Evolutionary conservation across 108 stramenopile species (phyloP), one percentile per base, ranked within the genome.

Genomic region (Phaeodactylum tricornutum): DNA sequence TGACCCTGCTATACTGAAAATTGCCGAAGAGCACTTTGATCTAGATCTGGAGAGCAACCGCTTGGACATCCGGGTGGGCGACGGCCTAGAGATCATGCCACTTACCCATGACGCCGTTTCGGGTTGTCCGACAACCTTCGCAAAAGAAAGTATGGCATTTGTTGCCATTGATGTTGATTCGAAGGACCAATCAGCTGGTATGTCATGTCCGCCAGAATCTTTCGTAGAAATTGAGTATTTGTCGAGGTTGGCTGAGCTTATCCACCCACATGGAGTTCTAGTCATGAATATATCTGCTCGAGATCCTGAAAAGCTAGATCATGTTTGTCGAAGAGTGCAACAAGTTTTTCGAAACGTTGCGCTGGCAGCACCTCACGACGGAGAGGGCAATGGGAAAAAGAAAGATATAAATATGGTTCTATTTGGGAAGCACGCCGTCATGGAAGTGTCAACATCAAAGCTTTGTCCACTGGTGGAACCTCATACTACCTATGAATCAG

Each of bases 161-260:
- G 41, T 59, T 39, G 58, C 27, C 36, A 23, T 59, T 7, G 58
- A 59, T 40, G 58, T 59, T 14, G 58, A 59, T 53, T 43, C 58
- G 26, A 59, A 59, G 29, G 58, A 59, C 23, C 33, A 21, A 3
- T 39, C 58, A 15, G 49, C 51, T 28, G 58, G 58, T 23, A 59
- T 59, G 58, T 43, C 50, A 12, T 59, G 58, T 40, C 58, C 58
- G 3, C 58, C 58, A 9, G 16, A 27, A 39, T 32, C 49, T 4
- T 59, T 59, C 29, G 12, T 59, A 4, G 32, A 40, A 16, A 7
- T 39, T 8, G 58, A 27, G 3, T 59, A 59, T 32, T 38, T 59
- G 3, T 3, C 19, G 4, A 19, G 21, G 5, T 22, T 59, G 21
- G n/a, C 8, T 16, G 6, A 3, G 6, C 29, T 59, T 15, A 34